These are phyloP conservation scores for Entomortierella lignicola DNA, from an alignment of 192 early-diverging fungal genomes.

Conservation along the genomic window DNA sequence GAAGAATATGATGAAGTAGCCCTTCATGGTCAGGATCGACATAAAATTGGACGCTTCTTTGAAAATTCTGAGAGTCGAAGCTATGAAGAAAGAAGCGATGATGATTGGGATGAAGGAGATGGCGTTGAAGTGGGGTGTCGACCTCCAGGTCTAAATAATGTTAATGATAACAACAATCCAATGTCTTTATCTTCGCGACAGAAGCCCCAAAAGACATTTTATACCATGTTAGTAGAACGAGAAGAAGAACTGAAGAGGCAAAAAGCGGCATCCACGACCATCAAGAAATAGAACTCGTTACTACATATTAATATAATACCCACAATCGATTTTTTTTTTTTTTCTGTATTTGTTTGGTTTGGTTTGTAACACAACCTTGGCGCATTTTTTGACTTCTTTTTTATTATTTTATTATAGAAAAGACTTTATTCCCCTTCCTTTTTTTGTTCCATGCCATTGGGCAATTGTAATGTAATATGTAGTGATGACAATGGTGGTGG, in stretches of 20 bases:
- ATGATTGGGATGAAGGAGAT: slow-evolving; percentile 50
- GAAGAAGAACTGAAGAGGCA: slow-evolving; percentile 29
- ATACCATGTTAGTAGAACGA: slow-evolving; percentile 35
- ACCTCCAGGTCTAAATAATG: slow-evolving; percentile 17
- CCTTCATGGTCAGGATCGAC: slow-evolving; percentile 33
- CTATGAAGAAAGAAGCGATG: slow-evolving; percentile 9
- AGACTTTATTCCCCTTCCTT: too few species aligned
- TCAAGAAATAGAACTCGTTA: not conserved
- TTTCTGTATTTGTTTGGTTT: too few species aligned
- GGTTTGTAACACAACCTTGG: too few species aligned
- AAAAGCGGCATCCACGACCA: not conserved
- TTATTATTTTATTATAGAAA: not conserved
- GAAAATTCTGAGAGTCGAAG: not conserved
- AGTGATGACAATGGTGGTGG: not conserved
- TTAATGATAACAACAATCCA: not conserved
- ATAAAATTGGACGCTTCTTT: slow-evolving; percentile 53
- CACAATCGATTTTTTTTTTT: too few species aligned
- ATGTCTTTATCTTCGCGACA: slow-evolving; percentile 8
- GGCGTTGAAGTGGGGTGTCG: slow-evolving; percentile 40
- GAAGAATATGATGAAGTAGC: slow-evolving; percentile 36
- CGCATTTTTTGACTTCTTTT: too few species aligned
- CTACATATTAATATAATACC: not conserved
- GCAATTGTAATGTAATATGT: not conserved
- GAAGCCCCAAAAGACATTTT: slow-evolving; percentile 30
- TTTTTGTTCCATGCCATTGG: too few species aligned